phyloP scores from a whole-genome alignment of 2,329 filamentous ascomycete species.

The Sporothrix curviconia region DNA sequence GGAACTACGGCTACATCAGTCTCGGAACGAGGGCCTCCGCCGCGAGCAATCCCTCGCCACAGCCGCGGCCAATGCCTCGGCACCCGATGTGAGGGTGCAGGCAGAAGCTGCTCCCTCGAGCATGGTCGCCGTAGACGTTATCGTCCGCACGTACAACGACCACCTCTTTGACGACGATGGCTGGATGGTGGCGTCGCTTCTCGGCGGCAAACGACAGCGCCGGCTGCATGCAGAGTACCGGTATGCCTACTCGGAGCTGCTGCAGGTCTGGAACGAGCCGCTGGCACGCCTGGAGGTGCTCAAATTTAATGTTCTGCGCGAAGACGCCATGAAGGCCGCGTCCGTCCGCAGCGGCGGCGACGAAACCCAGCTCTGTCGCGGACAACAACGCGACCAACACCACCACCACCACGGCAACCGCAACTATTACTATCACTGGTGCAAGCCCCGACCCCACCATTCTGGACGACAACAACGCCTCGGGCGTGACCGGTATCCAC shows the following conservation, averaged over 20 bases:
- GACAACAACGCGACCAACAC: constrained; percentile 10
- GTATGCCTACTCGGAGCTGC: constrained; percentile 60
- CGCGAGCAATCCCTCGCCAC: constrained; percentile 32
- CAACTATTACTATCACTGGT: too few species aligned
- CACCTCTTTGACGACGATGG: constrained; percentile 63
- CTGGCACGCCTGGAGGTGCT: constrained; percentile 59
- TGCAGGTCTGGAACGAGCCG: constrained; percentile 60
- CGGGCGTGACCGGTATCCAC: constrained; percentile 22
- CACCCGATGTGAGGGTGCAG: constrained; percentile 1
- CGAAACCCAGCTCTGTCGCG: background rate
- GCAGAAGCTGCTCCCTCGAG: constrained; percentile 24
- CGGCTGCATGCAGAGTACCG: constrained; percentile 54
- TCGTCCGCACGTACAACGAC: constrained; percentile 53
- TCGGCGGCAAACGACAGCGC: constrained; percentile 42
- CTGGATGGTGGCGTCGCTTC: constrained; percentile 53
- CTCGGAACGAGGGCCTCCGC: constrained; percentile 47
- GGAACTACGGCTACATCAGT: constrained; percentile 44
- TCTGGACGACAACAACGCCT: constrained; percentile 25
- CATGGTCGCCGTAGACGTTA: constrained; percentile 45
- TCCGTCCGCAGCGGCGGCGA: background rate
- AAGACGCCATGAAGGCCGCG: constrained; percentile 30
- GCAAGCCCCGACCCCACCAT: too few species aligned
- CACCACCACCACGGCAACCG: constrained; percentile 29
- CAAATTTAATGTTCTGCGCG: constrained; percentile 60
- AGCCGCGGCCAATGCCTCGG: background rate